phyloP scores from a whole-genome alignment of 176 grass and related monocot genomes.

The Tillandsia leiboldiana region DNA sequence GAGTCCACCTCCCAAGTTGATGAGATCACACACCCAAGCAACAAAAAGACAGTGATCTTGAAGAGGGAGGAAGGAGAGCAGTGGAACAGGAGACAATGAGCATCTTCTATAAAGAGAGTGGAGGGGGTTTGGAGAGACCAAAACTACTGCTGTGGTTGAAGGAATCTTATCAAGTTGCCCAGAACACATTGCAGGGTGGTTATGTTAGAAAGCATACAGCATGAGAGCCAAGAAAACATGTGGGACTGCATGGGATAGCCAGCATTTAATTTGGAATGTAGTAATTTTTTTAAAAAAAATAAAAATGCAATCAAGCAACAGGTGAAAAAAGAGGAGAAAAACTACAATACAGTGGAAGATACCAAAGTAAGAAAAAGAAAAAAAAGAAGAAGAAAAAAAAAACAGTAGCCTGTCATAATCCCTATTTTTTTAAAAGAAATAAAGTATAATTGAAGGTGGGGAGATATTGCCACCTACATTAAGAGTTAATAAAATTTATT shows the following conservation, averaged over 20 bases:
- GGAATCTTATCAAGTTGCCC: slow-evolving; percentile 22
- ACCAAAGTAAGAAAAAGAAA: neutral
- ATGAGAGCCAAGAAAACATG: slow-evolving; percentile 16
- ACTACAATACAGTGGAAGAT: neutral
- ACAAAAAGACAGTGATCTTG: slow-evolving; percentile 30
- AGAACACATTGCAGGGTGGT: slow-evolving; percentile 11
- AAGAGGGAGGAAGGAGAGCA: slow-evolving; percentile 9
- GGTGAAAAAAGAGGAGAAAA: neutral
- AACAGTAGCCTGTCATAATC: neutral
- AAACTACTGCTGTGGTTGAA: slow-evolving; percentile 28
- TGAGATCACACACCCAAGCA: slow-evolving; percentile 34
- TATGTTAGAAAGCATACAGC: neutral
- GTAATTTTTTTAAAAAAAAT: slow-evolving; percentile 1
- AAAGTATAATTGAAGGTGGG: neutral
- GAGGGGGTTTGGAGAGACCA: slow-evolving; percentile 43
- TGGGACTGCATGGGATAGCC: slow-evolving; percentile 8
- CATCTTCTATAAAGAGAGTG: slow-evolving; percentile 33
- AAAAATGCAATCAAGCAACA: neutral
- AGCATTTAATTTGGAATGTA: slow-evolving; percentile 10
- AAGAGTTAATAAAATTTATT: neutral
- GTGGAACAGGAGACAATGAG: slow-evolving; percentile 36
- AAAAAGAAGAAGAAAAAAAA: neutral
- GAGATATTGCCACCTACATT: neutral
- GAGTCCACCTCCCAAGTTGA: slow-evolving; percentile 12
- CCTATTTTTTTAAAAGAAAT: too few species aligned